Evolutionary conservation across 1,284 basidiomycete species (phyloP).

Genomic region (Microbotryomycetes sp.): DNA sequence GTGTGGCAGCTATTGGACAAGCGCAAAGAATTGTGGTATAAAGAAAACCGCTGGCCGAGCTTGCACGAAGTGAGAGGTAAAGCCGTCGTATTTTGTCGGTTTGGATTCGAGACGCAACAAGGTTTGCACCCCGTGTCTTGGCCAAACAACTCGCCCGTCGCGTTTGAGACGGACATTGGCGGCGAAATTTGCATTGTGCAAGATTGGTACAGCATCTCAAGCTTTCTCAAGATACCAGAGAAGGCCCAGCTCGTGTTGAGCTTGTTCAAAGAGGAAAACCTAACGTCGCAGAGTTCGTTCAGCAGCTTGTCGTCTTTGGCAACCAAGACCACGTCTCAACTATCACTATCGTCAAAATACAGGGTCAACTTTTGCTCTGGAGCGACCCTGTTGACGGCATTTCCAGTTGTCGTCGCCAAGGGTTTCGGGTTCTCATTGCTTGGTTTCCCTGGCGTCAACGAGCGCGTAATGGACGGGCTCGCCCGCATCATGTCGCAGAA

Average conservation of each 20-base stretch:
- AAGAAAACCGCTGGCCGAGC: conserved; percentile 10
- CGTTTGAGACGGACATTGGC: conserved; percentile 11
- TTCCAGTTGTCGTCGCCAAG: conserved; percentile 12
- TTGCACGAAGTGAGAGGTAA: conserved; percentile 13
- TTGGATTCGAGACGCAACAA: neutral
- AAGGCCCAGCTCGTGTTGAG: conserved; percentile 20
- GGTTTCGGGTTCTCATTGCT: conserved; percentile 2
- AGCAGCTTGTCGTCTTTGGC: neutral
- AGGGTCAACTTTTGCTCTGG: conserved; percentile 13
- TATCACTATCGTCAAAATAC: no score
- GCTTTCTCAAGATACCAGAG: conserved; percentile 8
- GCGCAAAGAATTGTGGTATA: conserved; percentile 7
- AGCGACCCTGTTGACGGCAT: conserved; percentile 8
- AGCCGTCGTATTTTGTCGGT: conserved; percentile 19
- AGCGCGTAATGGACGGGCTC: conserved; percentile 7
- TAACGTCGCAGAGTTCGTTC: neutral
- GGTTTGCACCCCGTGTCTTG: conserved; percentile 15
- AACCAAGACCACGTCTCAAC: neutral
- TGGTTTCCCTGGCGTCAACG: conserved; percentile 16
- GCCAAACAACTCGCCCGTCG: conserved; percentile 10
- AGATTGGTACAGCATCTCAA: conserved; percentile 20
- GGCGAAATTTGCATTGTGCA: conserved; percentile 9
- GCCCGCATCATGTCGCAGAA: neutral
- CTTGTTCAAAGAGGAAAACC: conserved; percentile 5
- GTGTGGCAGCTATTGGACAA: conserved; percentile 3